A percentile compares a stretch with the other conserved stretches of the same genome.
These are phyloP conservation scores for Lactifluus subvellereus DNA, from an alignment of 768 basidiomycete species.

Conservation along the genomic window DNA sequence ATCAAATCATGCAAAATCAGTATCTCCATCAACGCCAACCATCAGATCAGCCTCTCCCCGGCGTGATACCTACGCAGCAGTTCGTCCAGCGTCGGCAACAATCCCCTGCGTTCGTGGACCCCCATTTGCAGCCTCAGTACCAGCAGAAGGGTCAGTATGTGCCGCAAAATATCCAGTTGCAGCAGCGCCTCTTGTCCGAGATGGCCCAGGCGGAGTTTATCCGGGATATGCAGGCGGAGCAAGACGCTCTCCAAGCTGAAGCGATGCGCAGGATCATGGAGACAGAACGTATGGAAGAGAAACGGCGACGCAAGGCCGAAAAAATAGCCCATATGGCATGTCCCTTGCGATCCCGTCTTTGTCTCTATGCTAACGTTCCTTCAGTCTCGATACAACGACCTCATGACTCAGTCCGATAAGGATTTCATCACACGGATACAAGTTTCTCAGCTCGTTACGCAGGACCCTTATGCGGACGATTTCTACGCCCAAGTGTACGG, in stretches of 20 bases:
- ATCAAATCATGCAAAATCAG: slow-evolving; percentile 27
- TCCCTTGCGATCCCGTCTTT: slow-evolving; percentile 9
- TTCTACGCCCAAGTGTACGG: slow-evolving; percentile 98
- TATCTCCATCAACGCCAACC: slow-evolving; percentile 39
- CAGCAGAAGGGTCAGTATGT: slow-evolving; percentile 51
- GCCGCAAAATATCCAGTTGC: slow-evolving; percentile 62
- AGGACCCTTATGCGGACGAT: slow-evolving; percentile 96
- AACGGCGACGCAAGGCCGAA: slow-evolving; percentile 68
- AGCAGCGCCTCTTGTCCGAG: slow-evolving; percentile 72
- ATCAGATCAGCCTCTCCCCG: slow-evolving; percentile 42
- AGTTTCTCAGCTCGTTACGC: slow-evolving; percentile 94
- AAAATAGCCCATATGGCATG: slow-evolving; percentile 88
- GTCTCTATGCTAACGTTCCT: neutral
- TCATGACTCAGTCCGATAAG: slow-evolving; percentile 98
- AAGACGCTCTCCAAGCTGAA: slow-evolving; percentile 67
- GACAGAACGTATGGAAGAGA: slow-evolving; percentile 84
- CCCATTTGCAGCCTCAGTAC: slow-evolving; percentile 33
- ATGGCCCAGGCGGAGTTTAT: slow-evolving; percentile 66
- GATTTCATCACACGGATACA: slow-evolving; percentile 99
- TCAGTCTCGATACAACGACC: slow-evolving; percentile 86
- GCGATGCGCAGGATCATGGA: slow-evolving; percentile 88
- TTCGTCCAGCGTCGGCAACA: slow-evolving; percentile 42
- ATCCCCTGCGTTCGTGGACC: slow-evolving; percentile 27
- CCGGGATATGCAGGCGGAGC: slow-evolving; percentile 58
- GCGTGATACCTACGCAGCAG: slow-evolving; percentile 43